These are phyloP conservation scores for Apostasia ramifera DNA, from an alignment of 106 monocot genomes.

Conservation along the genomic window DNA sequence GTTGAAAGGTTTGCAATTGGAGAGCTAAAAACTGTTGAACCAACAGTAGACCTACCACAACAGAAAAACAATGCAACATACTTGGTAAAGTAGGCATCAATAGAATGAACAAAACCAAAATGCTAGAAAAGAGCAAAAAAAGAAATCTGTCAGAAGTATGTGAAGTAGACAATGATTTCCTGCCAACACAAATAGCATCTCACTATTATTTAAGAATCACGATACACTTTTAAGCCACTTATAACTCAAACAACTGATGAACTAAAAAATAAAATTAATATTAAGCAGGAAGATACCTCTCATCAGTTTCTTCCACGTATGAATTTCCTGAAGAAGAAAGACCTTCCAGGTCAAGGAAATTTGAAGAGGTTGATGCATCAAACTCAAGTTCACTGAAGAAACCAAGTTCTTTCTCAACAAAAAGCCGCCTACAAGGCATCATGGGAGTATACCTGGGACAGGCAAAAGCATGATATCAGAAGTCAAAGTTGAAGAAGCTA, in stretches of 20 bases:
- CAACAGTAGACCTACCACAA: constrained; percentile 5
- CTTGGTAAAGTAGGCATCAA: background rate
- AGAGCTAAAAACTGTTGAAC: constrained; percentile 23
- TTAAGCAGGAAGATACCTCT: constrained; percentile 27
- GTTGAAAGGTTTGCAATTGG: constrained; percentile 31
- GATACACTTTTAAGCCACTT: no score
- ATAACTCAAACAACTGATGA: no score
- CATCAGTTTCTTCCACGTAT: constrained; percentile 49
- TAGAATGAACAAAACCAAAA: background rate
- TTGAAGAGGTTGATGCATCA: constrained; percentile 44
- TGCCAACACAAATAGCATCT: background rate
- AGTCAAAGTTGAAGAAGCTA: background rate
- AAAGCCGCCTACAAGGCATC: constrained; percentile 29
- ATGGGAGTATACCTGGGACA: constrained; percentile 35
- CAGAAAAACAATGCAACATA: background rate
- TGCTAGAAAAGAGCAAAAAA: background rate
- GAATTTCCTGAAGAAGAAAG: constrained; percentile 59
- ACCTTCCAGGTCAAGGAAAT: constrained; percentile 78
- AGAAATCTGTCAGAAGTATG: background rate
- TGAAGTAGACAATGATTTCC: background rate
- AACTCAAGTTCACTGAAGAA: constrained; percentile 31
- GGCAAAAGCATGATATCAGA: background rate
- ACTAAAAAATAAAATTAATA: no score
- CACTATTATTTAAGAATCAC: no score
- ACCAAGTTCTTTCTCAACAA: constrained; percentile 32